Evolutionary conservation across 768 basidiomycete species (phyloP), one percentile per base, ranked within the genome.

Genomic region (Macrolepiota fuliginosa): DNA sequence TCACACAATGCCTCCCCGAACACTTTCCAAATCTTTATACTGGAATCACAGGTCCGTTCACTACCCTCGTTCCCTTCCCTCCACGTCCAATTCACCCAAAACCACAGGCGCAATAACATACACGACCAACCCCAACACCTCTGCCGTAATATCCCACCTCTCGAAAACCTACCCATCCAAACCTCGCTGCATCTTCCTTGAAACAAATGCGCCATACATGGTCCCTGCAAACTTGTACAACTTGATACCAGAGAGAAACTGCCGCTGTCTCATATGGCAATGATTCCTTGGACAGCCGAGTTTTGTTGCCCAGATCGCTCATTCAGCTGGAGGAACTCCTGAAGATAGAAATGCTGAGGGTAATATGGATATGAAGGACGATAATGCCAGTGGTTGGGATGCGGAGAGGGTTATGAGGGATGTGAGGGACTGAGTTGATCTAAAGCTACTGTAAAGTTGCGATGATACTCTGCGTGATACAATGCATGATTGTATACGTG

Each of bases 141-240:
- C 89, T 11, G 73, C 77, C 0, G 82, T 91, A 54, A 77, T 94
- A n/a, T 82, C 81, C 1, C 77, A 82, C 40, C 80, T 90, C 78
- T 67, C 73, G 3, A 45, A 70, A 12, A 53, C 67, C 24, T 58
- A 46, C 47, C 12, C 54, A 40, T 35, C 51, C 7, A 25, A 66
- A 11, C 71, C 72, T 3, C 71, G 80, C 1, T 79, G 83, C 42
- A 83, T 88, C 51, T 71, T 94, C 0, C 79, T 94, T 2, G 93
- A 95, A 72, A 93, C 93, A 0, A 93, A 95, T 65, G 92, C 91
- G 2, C 93, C 93, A 0, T 95, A 82, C 75, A 94, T 95, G 93
- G 81, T 89, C 0, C 93, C 93, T 0, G 77, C 83, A 0, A 94
- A 90, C 62, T 70, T 94, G 17, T 92, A 91, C 67, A 70, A 73